These are phyloP conservation scores for Choanephora cucurbitarum DNA, from an alignment of 371 early-diverging fungal species.

Conservation along the genomic window DNA sequence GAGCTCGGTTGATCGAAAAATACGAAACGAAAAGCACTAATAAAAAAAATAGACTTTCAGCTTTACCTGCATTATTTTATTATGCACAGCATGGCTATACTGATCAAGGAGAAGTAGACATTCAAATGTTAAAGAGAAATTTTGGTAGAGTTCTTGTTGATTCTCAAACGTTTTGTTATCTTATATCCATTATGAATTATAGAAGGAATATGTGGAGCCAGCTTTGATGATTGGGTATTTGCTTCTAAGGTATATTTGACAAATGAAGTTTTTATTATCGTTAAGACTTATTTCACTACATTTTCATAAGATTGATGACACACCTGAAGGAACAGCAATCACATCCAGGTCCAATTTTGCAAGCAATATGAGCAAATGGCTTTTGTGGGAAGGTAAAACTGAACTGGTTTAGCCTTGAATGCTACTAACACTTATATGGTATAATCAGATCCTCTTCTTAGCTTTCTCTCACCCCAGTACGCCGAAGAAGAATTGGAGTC, in stretches of 20 bases:
- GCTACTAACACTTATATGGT: background rate
- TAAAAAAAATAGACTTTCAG: slow-evolving; percentile 48
- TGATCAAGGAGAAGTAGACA: slow-evolving; percentile 59
- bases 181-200: background rate
- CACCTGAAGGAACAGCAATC: slow-evolving; percentile 48
- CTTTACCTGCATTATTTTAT: slow-evolving; percentile 76
- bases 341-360: slow-evolving; percentile 59
- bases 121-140: slow-evolving; percentile 52
- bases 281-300: slow-evolving; percentile 18
- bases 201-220: slow-evolving; percentile 80
- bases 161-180: background rate
- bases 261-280: background rate
- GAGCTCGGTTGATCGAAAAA: too few species aligned
- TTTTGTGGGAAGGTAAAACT: slow-evolving; percentile 78
- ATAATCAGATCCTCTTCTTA: slow-evolving; percentile 68
- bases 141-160: slow-evolving; percentile 51
- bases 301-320: slow-evolving; percentile 51
- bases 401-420: background rate
- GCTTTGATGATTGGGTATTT: slow-evolving; percentile 71
- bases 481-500: slow-evolving; percentile 61
- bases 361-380: slow-evolving; percentile 82
- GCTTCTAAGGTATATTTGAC: slow-evolving; percentile 59
- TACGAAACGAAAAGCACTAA: too few species aligned
- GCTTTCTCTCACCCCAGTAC: slow-evolving; percentile 80
- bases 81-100: slow-evolving; percentile 80